A percentile compares a stretch with the other conserved stretches of the same genome.
These are phyloP conservation scores for Eucalyptus brandiana DNA, from an alignment of 345 rosid genomes.

Conservation along the genomic window DNA sequence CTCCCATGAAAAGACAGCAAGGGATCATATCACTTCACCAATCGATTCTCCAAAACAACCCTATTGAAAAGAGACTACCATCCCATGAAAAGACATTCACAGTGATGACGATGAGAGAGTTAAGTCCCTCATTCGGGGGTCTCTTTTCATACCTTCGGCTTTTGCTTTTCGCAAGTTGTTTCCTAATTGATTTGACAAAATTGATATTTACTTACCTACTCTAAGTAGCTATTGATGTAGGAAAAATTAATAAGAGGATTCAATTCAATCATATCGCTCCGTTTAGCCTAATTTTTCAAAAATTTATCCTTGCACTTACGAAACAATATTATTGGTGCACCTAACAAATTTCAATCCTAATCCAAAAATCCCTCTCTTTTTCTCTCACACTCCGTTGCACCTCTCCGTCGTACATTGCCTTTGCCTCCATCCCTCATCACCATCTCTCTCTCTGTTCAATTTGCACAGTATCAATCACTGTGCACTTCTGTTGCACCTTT, in stretches of 20 bases:
- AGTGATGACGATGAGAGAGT: neutral
- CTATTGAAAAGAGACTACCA: neutral
- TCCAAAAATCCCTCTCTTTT: neutral
- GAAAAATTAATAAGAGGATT: neutral
- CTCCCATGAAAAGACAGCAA: neutral
- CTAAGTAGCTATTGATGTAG: neutral
- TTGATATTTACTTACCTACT: neutral
- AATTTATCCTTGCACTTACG: neutral
- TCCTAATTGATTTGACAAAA: neutral
- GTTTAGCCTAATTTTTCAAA: neutral
- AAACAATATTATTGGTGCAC: neutral
- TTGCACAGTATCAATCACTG: too few species aligned
- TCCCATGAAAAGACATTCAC: too few species aligned
- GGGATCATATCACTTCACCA: neutral
- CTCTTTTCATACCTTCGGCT: too few species aligned
- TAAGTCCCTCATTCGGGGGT: neutral
- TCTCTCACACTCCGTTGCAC: neutral
- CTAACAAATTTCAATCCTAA: neutral
- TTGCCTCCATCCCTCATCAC: neutral
- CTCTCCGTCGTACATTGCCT: neutral
- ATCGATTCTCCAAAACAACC: neutral
- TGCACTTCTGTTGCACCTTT: rapidly evolving
- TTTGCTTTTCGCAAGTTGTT: neutral
- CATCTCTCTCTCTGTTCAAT: too few species aligned
- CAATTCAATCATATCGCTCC: neutral